phyloP scores from a whole-genome alignment of 345 rosid genomes.

The Pistacia integerrima region DNA sequence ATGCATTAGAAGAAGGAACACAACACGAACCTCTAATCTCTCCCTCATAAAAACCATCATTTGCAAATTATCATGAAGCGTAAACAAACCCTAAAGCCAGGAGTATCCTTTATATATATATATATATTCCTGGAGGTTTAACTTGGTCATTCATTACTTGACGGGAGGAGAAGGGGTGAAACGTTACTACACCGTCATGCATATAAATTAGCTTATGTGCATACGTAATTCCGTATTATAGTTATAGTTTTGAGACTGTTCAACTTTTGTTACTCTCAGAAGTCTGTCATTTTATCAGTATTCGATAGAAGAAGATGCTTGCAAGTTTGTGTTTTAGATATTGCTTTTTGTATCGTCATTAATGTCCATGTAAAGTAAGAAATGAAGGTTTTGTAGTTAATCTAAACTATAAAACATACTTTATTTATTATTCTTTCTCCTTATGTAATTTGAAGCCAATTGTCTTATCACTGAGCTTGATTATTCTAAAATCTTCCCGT shows the following conservation, averaged over 20 bases:
- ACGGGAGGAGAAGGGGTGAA: too few species aligned
- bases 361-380: background rate
- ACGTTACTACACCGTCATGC: too few species aligned
- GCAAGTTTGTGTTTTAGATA: background rate
- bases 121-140: too few species aligned
- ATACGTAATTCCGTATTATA: too few species aligned
- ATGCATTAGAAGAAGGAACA: slow-evolving; percentile 37
- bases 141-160: too few species aligned
- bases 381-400: background rate
- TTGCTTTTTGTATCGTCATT: background rate
- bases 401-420: background rate
- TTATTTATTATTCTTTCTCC: background rate
- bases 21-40: slow-evolving; percentile 24
- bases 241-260: background rate
- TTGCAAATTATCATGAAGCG: background rate
- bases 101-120: too few species aligned
- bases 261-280: background rate
- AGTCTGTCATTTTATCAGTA: too few species aligned
- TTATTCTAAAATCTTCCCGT: too few species aligned
- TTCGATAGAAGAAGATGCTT: background rate
- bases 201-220: too few species aligned
- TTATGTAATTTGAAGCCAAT: too few species aligned
- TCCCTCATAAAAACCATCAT: background rate
- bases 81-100: background rate
- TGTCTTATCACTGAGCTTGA: too few species aligned